Percentiles rank a stretch among this genome's conserved stretches.
phyloP scores from a whole-genome alignment of 2,329 filamentous ascomycete genomes.

The Colletotrichum sp. region DNA sequence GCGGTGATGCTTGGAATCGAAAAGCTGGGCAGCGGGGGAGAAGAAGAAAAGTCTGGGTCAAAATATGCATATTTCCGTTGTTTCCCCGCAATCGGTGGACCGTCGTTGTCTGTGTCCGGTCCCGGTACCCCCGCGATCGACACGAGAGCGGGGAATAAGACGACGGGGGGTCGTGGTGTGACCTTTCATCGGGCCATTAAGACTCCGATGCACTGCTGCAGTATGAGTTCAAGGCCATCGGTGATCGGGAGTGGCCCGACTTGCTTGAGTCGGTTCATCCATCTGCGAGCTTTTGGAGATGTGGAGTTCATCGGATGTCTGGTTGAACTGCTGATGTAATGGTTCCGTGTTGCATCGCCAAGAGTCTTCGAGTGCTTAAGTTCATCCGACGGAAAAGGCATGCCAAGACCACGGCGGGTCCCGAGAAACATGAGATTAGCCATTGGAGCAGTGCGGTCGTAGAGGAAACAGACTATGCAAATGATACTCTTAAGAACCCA shows the following conservation, averaged over 20 bases:
- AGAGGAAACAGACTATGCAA: neutral
- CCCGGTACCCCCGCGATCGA: constrained; percentile 10
- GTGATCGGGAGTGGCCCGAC: neutral
- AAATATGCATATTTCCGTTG: neutral
- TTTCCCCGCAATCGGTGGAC: neutral
- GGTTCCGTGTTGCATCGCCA: neutral
- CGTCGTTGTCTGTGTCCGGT: neutral
- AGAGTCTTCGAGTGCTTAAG: accelerated
- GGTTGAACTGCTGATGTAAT: neutral
- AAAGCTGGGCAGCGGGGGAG: constrained; percentile 13
- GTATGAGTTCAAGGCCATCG: neutral
- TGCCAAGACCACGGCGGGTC: neutral
- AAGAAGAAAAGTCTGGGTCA: neutral
- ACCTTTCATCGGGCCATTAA: neutral
- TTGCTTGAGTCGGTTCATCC: neutral
- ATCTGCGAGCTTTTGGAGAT: neutral
- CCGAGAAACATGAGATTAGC: neutral
- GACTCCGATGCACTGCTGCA: neutral
- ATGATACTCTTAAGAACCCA: neutral
- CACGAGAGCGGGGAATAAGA: neutral
- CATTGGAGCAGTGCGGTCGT: neutral
- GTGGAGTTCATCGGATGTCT: neutral
- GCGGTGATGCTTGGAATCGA: neutral
- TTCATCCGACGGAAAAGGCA: neutral
- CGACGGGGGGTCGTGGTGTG: neutral